Base-by-base conservation (phyloP, 2,329 filamentous ascomycete species). In the Penicillium rolfsii region DNA sequence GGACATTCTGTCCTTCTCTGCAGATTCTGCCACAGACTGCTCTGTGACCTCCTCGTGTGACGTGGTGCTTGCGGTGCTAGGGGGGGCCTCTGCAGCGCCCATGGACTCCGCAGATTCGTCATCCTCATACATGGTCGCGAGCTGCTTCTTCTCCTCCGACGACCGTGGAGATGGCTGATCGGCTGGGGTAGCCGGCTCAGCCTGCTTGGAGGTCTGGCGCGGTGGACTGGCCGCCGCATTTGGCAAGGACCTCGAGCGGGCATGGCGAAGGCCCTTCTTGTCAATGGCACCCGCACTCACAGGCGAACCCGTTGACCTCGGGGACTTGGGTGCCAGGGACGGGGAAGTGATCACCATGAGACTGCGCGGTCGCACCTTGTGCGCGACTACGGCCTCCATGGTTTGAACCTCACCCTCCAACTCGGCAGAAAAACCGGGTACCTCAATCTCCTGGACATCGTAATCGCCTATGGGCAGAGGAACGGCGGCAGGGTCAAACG, bases 361-460 rank as follows among this genome's bases (percentile, higher is more conserved):
- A 63, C 78, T 80, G 22, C 75, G 73, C 24, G 77, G 76, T 38
- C 78, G 76, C 54, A 76, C 76, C 74, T 74, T 80, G 72, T 71
- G 79, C 59, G 68, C 79, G 56, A 73, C 73, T 19, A 71, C 67
- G 19, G 70, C 74, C 60, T 70, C 60, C 71, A 69, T 81, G 67
- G 61, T 80, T 58, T 74, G 70, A 12, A 72, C 65, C 45, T 74
- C 89, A 14, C 89, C 87, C 58, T 91, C 87, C 59, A 82, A 86
- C 65, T 87, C 83, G 12, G 74, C 75, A 0, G 84, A 85, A 5
- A 92, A 81, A 0, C 89, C 90, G 3, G 90, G 90, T 48, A 92
- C 84, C 70, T 95, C 90, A 45, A 96, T 95, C 72, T 96, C 91
- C 40, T 65, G 58, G 3, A 85, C 74, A 77, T 71, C 68, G 49